Evolutionary conservation across 495 filamentous ascomycete genomes (phyloP), one percentile per base, ranked within the genome.

Genomic region (Penicillium bialowiezense): DNA sequence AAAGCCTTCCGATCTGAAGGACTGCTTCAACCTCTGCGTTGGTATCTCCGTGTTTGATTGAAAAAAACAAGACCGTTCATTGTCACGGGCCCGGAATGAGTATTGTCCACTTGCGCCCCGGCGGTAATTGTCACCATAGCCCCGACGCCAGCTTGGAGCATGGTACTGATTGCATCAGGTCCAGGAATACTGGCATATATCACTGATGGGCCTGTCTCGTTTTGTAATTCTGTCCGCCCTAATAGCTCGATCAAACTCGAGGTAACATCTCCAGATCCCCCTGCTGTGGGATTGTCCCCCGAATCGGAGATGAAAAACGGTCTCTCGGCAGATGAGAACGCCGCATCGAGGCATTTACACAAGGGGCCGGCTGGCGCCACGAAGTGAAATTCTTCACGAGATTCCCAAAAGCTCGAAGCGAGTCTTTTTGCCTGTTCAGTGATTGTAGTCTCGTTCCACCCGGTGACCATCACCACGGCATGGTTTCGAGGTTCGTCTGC

Each of bases 261-360:
- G 3, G 77, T 80, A 12, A 83, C 73, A 55, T 81, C 77, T 1
- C 79, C 79, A 0, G 76, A 73, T 1, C 77, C 78, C 8, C 79
- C 79, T 2, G 78, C 79, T 0, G 78, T 83, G 3, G 76, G 79
- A 32, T 81, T 81, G 52, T 81, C 78, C 0, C 78, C 79, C 0
- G 77, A 81, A 56, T 83, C 79, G 0, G 78, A 81, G 36, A 83
- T 76, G 55, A 80, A 83, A 52, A 73, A 83, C 0, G 79, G 79
- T 7, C 71, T 71, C n/a, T 59, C 52, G 3, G 51, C 44, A 1
- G 78, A 76, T 31, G 54, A 44, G 14, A 81, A 52, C 1, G 77
- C 79, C 0, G 59, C 44, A 41, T 80, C 70, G 0, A 83, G 54
- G 34, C 78, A 83, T 41, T 79, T 67, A 1, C 49, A 44, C 20